Conservation (phyloP, 305 asterid species). For the Coffea humblotiana region DNA sequence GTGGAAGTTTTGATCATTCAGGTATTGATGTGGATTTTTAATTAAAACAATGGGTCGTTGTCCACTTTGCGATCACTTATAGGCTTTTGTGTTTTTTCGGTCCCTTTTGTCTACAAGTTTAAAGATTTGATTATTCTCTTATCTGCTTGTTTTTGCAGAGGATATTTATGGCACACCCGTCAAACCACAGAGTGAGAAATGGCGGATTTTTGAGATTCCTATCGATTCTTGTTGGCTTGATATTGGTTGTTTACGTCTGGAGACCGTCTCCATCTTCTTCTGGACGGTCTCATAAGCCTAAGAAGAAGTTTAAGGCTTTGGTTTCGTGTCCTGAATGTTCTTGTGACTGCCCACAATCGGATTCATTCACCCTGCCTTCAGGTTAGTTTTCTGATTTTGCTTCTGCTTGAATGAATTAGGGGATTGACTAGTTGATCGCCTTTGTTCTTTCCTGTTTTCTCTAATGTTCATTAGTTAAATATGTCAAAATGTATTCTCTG, state of each 20-base stretch:
- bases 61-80: background rate
- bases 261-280: constrained; percentile 25
- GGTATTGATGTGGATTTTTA: constrained; percentile 21
- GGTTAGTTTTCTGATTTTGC: constrained; percentile 21
- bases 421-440: background rate
- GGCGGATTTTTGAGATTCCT: constrained; percentile 21
- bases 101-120: background rate
- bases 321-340: constrained; percentile 38
- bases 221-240: constrained; percentile 23
- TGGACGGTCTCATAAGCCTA: constrained; percentile 4
- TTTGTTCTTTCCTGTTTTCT: background rate
- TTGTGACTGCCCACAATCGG: constrained; percentile 36
- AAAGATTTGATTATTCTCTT: background rate
- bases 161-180: constrained; percentile 31
- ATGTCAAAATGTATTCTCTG: background rate
- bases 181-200: constrained; percentile 27
- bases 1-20: constrained; percentile 24
- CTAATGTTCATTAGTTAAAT: too few species aligned
- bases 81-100: background rate
- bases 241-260: constrained; percentile 17
- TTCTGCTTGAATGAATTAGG: background rate
- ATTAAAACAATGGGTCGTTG: background rate
- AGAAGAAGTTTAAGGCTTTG: background rate
- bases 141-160: constrained; percentile 20
- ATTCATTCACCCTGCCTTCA: constrained; percentile 23